Percentiles rank a stretch among this genome's conserved stretches.
Conservation (phyloP, 148 eudicot genomes). For the Rhododendron mucronatum region DNA sequence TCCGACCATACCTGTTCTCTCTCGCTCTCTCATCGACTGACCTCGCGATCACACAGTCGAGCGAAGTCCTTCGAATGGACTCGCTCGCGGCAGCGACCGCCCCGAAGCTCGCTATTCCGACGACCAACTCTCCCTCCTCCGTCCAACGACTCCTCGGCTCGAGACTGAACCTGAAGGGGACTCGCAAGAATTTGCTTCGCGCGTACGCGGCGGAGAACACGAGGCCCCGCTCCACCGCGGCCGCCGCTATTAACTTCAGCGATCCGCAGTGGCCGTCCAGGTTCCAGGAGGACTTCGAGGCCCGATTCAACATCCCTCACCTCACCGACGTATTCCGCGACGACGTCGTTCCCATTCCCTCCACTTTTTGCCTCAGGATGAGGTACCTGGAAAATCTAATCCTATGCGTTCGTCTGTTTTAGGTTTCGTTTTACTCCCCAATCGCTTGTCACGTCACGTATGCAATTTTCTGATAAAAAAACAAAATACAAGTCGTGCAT, state of each 20-base stretch:
- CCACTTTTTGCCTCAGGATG: slow-evolving; percentile 86
- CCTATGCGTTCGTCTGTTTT: too few relatives aligned
- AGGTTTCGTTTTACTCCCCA: too few relatives aligned
- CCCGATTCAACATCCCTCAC: slow-evolving; percentile 67
- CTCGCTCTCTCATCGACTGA: background rate
- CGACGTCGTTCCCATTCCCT: slow-evolving; percentile 50
- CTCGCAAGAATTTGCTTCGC: background rate
- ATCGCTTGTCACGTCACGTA: too few relatives aligned
- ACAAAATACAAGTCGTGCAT: too few relatives aligned
- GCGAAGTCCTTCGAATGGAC: slow-evolving; percentile 26
- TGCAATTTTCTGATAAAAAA: too few relatives aligned
- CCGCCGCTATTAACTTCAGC: slow-evolving; percentile 38
- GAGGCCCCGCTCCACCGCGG: background rate
- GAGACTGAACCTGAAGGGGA: slow-evolving; percentile 1
- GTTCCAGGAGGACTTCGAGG: slow-evolving; percentile 61
- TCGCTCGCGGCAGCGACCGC: slow-evolving; percentile 51
- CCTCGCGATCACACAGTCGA: background rate
- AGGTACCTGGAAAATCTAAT: slow-evolving; percentile 33
- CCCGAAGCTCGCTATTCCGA: slow-evolving; percentile 19
- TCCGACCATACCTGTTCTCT: background rate
- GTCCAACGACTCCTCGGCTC: background rate
- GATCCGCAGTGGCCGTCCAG: slow-evolving; percentile 76
- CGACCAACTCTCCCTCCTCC: slow-evolving; percentile 3
- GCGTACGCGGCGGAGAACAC: slow-evolving; percentile 4
- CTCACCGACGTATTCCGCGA: slow-evolving; percentile 53